Conservation (phyloP, 1,284 basidiomycete species). For the Rhodofomes roseus region DNA sequence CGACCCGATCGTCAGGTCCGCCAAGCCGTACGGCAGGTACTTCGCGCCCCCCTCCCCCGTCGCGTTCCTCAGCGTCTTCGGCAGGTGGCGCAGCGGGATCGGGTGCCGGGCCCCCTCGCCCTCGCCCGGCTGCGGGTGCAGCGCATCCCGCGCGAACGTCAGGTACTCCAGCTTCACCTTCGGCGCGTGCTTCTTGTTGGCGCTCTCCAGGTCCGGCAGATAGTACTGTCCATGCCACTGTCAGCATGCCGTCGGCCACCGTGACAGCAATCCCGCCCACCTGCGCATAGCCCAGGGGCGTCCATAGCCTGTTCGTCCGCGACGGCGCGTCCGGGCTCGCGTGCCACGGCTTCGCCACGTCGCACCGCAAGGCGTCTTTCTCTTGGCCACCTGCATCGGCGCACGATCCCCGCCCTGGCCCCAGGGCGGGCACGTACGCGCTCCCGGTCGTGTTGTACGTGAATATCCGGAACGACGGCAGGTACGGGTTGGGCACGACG, state of each 20-base stretch:
- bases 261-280: conserved; percentile 34
- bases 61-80: conserved; percentile 46
- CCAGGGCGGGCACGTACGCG: conserved; percentile 19
- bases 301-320: conserved; percentile 64
- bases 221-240: conserved; percentile 55
- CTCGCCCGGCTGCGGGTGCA: conserved; percentile 31
- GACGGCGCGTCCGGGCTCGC: conserved; percentile 67
- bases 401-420: conserved; percentile 31
- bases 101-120: conserved; percentile 38
- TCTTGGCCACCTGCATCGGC: conserved; percentile 34
- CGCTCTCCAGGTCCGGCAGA: conserved; percentile 62
- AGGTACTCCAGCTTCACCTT: conserved; percentile 77
- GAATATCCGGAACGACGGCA: conserved; percentile 81
- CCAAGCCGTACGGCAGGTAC: conserved; percentile 69
- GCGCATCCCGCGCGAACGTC: conserved; percentile 49
- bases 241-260: not conserved
- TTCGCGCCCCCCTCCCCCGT: conserved; percentile 39
- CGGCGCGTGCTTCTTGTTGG: conserved; percentile 52
- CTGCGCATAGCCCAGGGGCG: conserved; percentile 81
- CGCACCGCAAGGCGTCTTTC: conserved; percentile 62
- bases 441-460: conserved; percentile 69
- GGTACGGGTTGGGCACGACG: conserved; percentile 85
- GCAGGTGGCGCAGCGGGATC: conserved; percentile 66
- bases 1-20: conserved; percentile 74
- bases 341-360: conserved; percentile 55